A percentile compares a stretch with the other conserved stretches of the same genome.
Conservation (phyloP, 768 basidiomycete genomes). For the Ramaria rubella region DNA sequence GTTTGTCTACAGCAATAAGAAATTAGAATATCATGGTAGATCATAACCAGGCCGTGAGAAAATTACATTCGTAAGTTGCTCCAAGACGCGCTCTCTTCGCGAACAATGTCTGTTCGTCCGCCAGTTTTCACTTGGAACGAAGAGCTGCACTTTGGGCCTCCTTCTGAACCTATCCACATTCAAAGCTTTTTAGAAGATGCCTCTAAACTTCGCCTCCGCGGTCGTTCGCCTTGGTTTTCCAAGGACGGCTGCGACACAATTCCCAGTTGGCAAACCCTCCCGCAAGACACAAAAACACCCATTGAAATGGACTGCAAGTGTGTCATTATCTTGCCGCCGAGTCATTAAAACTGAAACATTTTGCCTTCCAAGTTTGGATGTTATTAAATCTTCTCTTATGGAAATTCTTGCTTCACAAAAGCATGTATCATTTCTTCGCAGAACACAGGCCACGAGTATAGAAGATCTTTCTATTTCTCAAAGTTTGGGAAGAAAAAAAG, state of each 20-base stretch:
- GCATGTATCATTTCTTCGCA: conserved; percentile 50
- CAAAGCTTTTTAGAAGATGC: conserved; percentile 32
- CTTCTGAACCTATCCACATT: conserved; percentile 50
- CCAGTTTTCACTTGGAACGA: conserved; percentile 11
- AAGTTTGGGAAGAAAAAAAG: background rate
- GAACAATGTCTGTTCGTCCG: conserved; percentile 5
- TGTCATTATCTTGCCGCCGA: background rate
- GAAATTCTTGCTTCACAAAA: conserved; percentile 48
- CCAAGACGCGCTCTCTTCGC: background rate
- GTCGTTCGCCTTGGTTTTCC: conserved; percentile 3
- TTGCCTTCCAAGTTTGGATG: conserved; percentile 38
- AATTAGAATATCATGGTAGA: too few relatives aligned
- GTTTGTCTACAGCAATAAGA: too few relatives aligned
- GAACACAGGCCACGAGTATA: conserved; percentile 29
- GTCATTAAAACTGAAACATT: background rate
- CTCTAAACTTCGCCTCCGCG: background rate
- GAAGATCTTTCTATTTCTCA: conserved; percentile 29
- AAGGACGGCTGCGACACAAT: conserved; percentile 2
- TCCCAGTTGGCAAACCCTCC: conserved; percentile 5
- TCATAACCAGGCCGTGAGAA: background rate
- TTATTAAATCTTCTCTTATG: conserved; percentile 39
- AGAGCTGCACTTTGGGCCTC: conserved; percentile 47
- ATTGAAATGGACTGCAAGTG: conserved; percentile 14
- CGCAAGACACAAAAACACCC: background rate
- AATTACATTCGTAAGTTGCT: background rate